These are phyloP conservation scores for Ilyonectria sp. DNA, from an alignment of 2,329 filamentous ascomycete genomes.

Conservation along the genomic window DNA sequence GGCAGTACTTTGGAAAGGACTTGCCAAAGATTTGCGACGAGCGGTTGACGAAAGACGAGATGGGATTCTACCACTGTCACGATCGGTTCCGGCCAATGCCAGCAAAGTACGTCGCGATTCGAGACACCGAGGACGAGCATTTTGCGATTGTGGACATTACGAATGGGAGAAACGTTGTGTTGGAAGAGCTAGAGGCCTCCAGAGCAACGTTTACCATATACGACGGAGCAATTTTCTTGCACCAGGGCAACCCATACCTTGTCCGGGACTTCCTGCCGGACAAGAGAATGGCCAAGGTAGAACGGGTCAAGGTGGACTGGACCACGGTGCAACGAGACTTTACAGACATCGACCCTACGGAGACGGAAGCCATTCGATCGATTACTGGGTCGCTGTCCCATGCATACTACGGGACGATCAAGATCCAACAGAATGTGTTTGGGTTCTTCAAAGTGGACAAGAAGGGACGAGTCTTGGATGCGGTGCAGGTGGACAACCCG, in stretches of 20 bases:
- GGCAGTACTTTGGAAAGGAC: conserved; percentile 83
- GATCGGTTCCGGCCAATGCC: conserved; percentile 89
- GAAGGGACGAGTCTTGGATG: conserved; percentile 87
- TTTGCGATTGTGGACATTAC: conserved; percentile 95
- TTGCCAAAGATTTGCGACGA: conserved; percentile 80
- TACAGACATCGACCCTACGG: conserved; percentile 93
- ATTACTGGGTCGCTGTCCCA: conserved; percentile 75
- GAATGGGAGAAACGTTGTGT: conserved; percentile 83
- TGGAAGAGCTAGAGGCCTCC: conserved; percentile 96
- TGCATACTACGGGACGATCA: conserved; percentile 89
- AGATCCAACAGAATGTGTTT: conserved; percentile 90
- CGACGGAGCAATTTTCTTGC: conserved; percentile 95
- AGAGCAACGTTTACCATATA: conserved; percentile 97
- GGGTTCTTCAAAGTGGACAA: conserved; percentile 98
- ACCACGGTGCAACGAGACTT: conserved; percentile 93
- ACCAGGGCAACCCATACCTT: conserved; percentile 94
- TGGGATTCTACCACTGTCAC: conserved; percentile 92
- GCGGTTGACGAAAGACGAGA: conserved; percentile 79
- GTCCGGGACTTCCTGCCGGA: conserved; percentile 91
- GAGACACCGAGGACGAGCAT: conserved; percentile 90
- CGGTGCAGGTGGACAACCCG: conserved; percentile 92
- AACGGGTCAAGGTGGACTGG: conserved; percentile 94
- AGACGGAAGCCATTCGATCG: conserved; percentile 88
- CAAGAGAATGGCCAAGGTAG: conserved; percentile 86
- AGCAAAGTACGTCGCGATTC: conserved; percentile 86